Evolutionary conservation across 1,139 yeast genomes (phyloP), one percentile per base, ranked within the genome.

Genomic region (Hemisphaericaspora xylofermentans): DNA sequence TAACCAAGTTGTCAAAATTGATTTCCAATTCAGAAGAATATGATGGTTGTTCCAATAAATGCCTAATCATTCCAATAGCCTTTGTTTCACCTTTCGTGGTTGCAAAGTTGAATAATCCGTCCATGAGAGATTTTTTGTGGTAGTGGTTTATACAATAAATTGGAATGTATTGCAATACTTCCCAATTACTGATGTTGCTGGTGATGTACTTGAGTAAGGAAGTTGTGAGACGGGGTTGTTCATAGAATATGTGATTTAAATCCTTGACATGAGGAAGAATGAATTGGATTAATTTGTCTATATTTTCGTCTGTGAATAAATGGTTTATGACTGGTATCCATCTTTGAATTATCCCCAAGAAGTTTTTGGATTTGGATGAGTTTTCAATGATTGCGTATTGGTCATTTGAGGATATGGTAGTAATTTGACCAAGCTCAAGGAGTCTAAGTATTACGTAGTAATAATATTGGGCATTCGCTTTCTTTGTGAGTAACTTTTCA

Each of bases 21-120:
- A 65, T 60, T 53, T 82, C 88, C 14, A 81, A 47, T 0, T 49
- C 49, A 0, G 87, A 74, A 47, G 64, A 78, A 49, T 66, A 74
- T 0, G 85, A 72, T 5, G 85, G 83, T 7, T 68, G 63, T 2
- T 50, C 44, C 14, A 80, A 52, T 17, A 80, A 50, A 43, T 74
- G 72, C 3, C 49, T 33, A 10, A 78, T 49, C 3, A 60, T 43
- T 4, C 35, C 35, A 33, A 60, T 47, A 1, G 54, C 38, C 0
- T 57, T 33, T 1, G 30, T 15, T 18, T 31, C 15, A 2, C 39
- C 35, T 27, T 41, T 42, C 35, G 42, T 24, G 12, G 46, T 36
- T 0, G 56, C 45, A 2, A 52, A 37, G 0, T 45, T 44, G 6
- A 53, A 44, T 15, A 79, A 48, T 5, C 37, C 43, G 45, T 80